phyloP scores from a whole-genome alignment of 2,329 filamentous ascomycete species.

The Harringtonia lauricola region DNA sequence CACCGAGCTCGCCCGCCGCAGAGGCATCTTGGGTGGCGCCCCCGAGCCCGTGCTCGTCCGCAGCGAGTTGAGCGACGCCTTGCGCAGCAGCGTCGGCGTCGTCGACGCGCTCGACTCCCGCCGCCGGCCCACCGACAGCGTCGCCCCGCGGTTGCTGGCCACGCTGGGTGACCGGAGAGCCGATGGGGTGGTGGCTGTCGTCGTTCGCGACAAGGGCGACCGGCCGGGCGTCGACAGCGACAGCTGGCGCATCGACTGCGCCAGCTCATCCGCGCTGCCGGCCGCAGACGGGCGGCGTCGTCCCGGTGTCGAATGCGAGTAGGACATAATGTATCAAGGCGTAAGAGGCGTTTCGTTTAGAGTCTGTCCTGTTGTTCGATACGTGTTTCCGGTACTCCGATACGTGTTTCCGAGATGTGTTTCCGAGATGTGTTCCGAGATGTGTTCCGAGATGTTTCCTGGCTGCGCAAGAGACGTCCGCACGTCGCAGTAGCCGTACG shows the following conservation, averaged over 20 bases:
- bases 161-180: slow-evolving; percentile 28
- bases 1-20: slow-evolving; percentile 39
- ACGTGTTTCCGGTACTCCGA: no score
- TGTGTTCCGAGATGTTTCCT: no score
- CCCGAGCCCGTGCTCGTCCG: slow-evolving; percentile 24
- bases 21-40: slow-evolving; percentile 15
- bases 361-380: background rate
- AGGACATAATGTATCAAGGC: no score
- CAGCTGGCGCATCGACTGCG: slow-evolving; percentile 14
- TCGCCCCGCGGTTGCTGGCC: slow-evolving; percentile 18
- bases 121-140: slow-evolving; percentile 23
- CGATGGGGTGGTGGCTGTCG: slow-evolving; percentile 4
- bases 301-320: slow-evolving; percentile 2
- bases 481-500: no score
- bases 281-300: slow-evolving; percentile 3
- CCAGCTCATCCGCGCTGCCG: slow-evolving; percentile 7
- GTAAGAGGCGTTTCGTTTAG: background rate
- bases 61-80: slow-evolving; percentile 46
- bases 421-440: no score
- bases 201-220: slow-evolving; percentile 5
- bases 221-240: slow-evolving; percentile 9
- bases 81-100: slow-evolving; percentile 41
- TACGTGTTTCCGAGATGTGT: no score
- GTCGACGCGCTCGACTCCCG: slow-evolving; percentile 32
- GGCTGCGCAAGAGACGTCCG: no score